Base-by-base conservation (phyloP, 495 filamentous ascomycete species). In the Neurospora discreta region DNA sequence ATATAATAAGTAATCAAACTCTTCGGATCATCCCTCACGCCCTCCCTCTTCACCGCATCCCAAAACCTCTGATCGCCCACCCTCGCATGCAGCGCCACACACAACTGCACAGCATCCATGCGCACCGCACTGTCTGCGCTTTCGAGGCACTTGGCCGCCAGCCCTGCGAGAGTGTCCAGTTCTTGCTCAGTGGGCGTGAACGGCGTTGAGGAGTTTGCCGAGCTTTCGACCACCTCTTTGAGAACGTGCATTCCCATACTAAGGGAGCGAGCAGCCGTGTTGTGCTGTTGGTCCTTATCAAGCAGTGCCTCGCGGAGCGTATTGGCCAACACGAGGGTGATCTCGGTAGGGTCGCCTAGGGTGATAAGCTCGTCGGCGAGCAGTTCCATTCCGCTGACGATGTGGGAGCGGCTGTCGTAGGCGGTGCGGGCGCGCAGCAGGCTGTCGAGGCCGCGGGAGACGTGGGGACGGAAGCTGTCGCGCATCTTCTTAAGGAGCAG, bases 1-100 rank as follows among this genome's bases (percentile, higher is more conserved):
- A 93, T 89, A 81, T 93, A 95, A 78, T 95, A 95, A n/a, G 90
- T 91, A 73, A 95, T 88, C 72, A 95, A 77, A 72, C 90, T 93
- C 77, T 91, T 90, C 6, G 90, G 88, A 58, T 89, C 89, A 42
- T 91, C 89, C 71, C 83, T 87, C 40, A 91, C 84, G 3, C 84
- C 84, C 15, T 65, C 52, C 13, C 52, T 65, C 71, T 85, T 89
- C 68, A 93, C 79, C 38, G 87, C 82, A 42, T 86, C 83, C 86
- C 91, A 92, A 77, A 93, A 92, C 58, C 82, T 78, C 16, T 84
- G 82, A 69, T 91, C 89, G 18, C 88, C 87, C 30, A 93, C 84
- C 69, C 90, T 84, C 38, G 87, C 85, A 74, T 94, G 90, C 72
- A 98, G 80, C 71, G 82, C 89, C 1, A 95, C 89, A 73, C 92